These are phyloP conservation scores for Huntiella decipiens DNA, from an alignment of 2,329 filamentous ascomycete species.

Conservation along the genomic window DNA sequence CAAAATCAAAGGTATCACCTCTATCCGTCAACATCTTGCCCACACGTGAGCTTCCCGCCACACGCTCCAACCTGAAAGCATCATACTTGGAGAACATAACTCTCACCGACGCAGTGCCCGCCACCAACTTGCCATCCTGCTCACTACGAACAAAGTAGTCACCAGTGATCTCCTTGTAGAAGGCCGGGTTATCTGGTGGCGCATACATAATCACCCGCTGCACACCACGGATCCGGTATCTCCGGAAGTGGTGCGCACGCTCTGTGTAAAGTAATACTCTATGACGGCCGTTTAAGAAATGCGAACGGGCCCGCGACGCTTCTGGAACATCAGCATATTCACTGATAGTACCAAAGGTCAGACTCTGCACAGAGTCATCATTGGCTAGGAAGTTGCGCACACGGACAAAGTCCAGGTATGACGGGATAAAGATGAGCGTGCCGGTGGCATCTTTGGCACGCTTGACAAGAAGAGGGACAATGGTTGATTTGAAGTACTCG, in stretches of 20 bases:
- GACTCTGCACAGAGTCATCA: constrained; percentile 31
- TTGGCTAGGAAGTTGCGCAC: constrained; percentile 83
- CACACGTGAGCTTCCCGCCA: constrained; percentile 66
- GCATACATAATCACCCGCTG: constrained; percentile 76
- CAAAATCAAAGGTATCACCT: constrained; percentile 88
- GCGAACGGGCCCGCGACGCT: constrained; percentile 64
- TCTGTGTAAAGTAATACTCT: constrained; percentile 79
- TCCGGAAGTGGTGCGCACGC: constrained; percentile 86
- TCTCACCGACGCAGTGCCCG: constrained; percentile 38
- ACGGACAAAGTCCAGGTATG: constrained; percentile 87
- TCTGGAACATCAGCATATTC: constrained; percentile 72
- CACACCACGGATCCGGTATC: constrained; percentile 68
- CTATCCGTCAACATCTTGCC: constrained; percentile 68
- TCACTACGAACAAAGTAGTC: constrained; percentile 44
- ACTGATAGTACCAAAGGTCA: constrained; percentile 61
- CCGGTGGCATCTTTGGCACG: constrained; percentile 46
- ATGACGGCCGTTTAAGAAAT: constrained; percentile 71
- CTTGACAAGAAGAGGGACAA: constrained; percentile 57
- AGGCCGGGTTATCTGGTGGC: constrained; percentile 69
- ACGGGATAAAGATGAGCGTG: constrained; percentile 74
- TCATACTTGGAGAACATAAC: constrained; percentile 78
- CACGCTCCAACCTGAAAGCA: constrained; percentile 66
- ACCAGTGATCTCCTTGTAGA: constrained; percentile 59
- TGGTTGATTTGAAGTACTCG: constrained; percentile 68
- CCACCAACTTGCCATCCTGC: constrained; percentile 34